Percentiles rank a stretch among this genome's conserved stretches.
These are phyloP conservation scores for Candida freyschussii DNA, from an alignment of 1,139 yeast species.

Conservation along the genomic window DNA sequence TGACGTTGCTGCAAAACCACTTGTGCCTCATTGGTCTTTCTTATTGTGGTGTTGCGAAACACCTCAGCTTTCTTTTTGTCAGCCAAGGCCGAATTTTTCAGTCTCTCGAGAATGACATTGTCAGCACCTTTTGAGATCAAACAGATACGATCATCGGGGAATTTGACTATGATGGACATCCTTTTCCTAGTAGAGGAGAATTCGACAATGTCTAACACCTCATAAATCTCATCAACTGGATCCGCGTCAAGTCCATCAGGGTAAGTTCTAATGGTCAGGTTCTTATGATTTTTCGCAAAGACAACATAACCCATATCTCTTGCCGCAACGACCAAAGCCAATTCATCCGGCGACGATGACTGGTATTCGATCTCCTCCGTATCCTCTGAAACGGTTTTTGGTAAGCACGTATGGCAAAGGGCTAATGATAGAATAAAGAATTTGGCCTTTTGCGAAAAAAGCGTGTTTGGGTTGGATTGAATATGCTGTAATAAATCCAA, in stretches of 20 bases:
- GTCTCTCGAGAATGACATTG: constrained; percentile 76
- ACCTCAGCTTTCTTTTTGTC: constrained; percentile 58
- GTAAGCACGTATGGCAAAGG: constrained; percentile 85
- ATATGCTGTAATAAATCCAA: constrained; percentile 62
- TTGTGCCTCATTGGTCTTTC: constrained; percentile 82
- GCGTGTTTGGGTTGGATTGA: constrained; percentile 64
- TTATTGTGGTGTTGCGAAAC: constrained; percentile 49
- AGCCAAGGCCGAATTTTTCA: constrained; percentile 57
- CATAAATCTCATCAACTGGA: constrained; percentile 63
- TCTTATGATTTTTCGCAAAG: constrained; percentile 56
- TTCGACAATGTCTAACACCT: constrained; percentile 75
- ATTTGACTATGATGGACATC: constrained; percentile 81
- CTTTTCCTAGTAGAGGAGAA: constrained; percentile 86
- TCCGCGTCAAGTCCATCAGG: constrained; percentile 73
- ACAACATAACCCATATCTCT: constrained; percentile 88
- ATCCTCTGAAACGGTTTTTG: constrained; percentile 42
- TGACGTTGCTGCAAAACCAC: constrained; percentile 52
- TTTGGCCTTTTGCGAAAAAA: constrained; percentile 67
- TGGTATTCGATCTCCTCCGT: constrained; percentile 67
- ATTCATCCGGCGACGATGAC: constrained; percentile 94
- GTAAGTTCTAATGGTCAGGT: constrained; percentile 65
- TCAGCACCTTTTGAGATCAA: constrained; percentile 95
- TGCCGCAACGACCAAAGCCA: constrained; percentile 91
- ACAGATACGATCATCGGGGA: constrained; percentile 77
- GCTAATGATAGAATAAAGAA: constrained; percentile 81